Evolutionary conservation across 2,329 filamentous ascomycete species (phyloP).

Genomic region (Mariannaea sp.): DNA sequence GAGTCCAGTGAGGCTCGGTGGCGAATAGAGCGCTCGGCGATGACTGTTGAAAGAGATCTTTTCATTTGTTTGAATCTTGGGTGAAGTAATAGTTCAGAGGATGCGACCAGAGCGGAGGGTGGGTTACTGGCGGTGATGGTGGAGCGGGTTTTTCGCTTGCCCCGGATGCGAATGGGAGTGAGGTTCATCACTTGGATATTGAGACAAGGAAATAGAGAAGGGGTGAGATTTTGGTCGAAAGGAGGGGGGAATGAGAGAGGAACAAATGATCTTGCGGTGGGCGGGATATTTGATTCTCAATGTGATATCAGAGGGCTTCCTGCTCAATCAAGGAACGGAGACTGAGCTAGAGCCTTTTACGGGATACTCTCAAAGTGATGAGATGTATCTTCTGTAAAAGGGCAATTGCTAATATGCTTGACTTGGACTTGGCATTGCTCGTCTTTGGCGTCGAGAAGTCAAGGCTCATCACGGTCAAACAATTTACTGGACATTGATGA

Average conservation of each 20-base stretch:
- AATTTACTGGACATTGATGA: background rate
- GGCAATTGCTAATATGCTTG: too few relatives aligned
- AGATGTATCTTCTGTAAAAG: too few relatives aligned
- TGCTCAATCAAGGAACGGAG: too few relatives aligned
- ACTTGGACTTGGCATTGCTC: too few relatives aligned
- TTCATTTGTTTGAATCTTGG: constrained; percentile 34
- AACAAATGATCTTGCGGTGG: too few relatives aligned
- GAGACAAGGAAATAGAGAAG: background rate
- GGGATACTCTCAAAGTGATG: too few relatives aligned
- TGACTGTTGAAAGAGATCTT: constrained; percentile 39
- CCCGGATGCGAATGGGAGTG: constrained; percentile 54
- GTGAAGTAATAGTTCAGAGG: constrained; percentile 1
- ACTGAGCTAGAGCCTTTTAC: too few relatives aligned
- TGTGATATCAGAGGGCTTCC: too few relatives aligned
- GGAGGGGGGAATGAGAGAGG: too few relatives aligned
- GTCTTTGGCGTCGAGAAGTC: too few relatives aligned
- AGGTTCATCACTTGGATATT: constrained; percentile 46
- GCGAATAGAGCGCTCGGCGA: constrained; percentile 36
- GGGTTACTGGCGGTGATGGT: constrained; percentile 23
- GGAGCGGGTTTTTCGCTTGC: constrained; percentile 57
- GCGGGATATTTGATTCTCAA: too few relatives aligned
- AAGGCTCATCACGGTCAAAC: too few relatives aligned
- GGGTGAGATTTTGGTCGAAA: background rate
- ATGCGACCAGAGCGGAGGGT: constrained; percentile 12
- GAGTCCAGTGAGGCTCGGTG: constrained; percentile 38